A percentile compares a stretch with the other conserved stretches of the same genome.
These are phyloP conservation scores for Coemansia sp. DNA, from an alignment of 192 early-diverging fungal genomes.

Conservation along the genomic window DNA sequence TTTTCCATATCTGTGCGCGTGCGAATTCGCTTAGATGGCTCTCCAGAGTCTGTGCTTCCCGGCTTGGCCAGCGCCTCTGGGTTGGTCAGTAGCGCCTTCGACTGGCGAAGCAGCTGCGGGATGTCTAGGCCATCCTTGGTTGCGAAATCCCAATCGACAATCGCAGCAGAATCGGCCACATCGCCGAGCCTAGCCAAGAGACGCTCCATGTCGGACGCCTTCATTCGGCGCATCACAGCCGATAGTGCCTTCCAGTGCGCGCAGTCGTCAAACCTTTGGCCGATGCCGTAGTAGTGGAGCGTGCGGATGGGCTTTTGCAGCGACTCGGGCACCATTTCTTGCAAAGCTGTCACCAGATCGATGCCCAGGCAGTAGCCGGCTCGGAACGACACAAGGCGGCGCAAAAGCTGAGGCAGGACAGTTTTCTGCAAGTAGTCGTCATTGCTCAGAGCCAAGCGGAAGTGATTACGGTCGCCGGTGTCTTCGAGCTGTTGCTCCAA, in stretches of 20 bases:
- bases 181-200: constrained; percentile 20
- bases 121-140: constrained; percentile 15
- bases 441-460: constrained; percentile 55
- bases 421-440: constrained; percentile 58
- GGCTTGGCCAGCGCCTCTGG: background rate
- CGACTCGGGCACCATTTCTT: constrained; percentile 42
- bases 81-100: constrained; percentile 10
- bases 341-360: constrained; percentile 58
- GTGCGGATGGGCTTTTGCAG: constrained; percentile 60
- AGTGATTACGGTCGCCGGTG: constrained; percentile 6
- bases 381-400: constrained; percentile 57
- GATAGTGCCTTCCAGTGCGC: constrained; percentile 47
- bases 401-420: constrained; percentile 54
- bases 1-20: constrained; percentile 48
- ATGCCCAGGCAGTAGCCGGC: constrained; percentile 61
- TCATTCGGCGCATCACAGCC: constrained; percentile 41
- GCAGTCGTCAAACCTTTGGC: constrained; percentile 38
- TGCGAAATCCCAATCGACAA: constrained; percentile 25
- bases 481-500: constrained; percentile 36
- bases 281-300: constrained; percentile 65
- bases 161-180: background rate
- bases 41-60: background rate
- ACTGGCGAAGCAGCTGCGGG: constrained; percentile 11
- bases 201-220: constrained; percentile 32
- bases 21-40: constrained; percentile 26